phyloP scores from a whole-genome alignment of 2,329 filamentous ascomycete species.

The Colletotrichum sp. region DNA sequence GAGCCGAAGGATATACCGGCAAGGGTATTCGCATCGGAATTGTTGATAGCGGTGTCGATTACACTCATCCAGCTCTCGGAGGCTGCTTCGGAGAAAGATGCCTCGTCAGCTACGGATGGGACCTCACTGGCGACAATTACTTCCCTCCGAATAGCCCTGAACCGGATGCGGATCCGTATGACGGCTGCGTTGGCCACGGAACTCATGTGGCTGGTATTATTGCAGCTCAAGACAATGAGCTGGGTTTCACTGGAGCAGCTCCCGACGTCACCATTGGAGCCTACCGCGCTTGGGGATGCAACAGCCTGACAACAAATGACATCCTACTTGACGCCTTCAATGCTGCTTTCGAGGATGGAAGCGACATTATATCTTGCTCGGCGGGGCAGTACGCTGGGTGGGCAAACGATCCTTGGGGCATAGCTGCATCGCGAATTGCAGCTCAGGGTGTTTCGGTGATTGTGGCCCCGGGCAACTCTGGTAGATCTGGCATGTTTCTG shows the following conservation, averaged over 20 bases:
- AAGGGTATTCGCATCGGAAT: slow-evolving; percentile 46
- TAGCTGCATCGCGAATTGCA: slow-evolving; percentile 29
- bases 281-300: slow-evolving; percentile 42
- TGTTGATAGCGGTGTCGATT: slow-evolving; percentile 48
- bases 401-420: slow-evolving; percentile 29
- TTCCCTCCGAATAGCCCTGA: slow-evolving; percentile 25
- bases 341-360: slow-evolving; percentile 44
- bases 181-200: slow-evolving; percentile 36
- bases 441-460: slow-evolving; percentile 29
- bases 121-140: slow-evolving; percentile 48
- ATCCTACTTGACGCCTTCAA: slow-evolving; percentile 44
- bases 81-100: slow-evolving; percentile 55
- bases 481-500: slow-evolving; percentile 24
- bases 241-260: slow-evolving; percentile 43
- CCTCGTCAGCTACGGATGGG: slow-evolving; percentile 49
- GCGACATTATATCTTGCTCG: slow-evolving; percentile 34
- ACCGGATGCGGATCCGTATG: slow-evolving; percentile 43
- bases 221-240: slow-evolving; percentile 40
- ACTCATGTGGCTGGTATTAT: slow-evolving; percentile 48
- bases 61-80: slow-evolving; percentile 54
- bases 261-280: slow-evolving; percentile 43
- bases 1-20: slow-evolving; percentile 44
- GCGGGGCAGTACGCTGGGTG: slow-evolving; percentile 27
- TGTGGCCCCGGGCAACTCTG: slow-evolving; percentile 30
- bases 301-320: slow-evolving; percentile 36